Percentiles rank a stretch among this genome's conserved stretches.
These are phyloP conservation scores for Turnera subulata DNA, from an alignment of 345 rosid genomes.

Conservation along the genomic window DNA sequence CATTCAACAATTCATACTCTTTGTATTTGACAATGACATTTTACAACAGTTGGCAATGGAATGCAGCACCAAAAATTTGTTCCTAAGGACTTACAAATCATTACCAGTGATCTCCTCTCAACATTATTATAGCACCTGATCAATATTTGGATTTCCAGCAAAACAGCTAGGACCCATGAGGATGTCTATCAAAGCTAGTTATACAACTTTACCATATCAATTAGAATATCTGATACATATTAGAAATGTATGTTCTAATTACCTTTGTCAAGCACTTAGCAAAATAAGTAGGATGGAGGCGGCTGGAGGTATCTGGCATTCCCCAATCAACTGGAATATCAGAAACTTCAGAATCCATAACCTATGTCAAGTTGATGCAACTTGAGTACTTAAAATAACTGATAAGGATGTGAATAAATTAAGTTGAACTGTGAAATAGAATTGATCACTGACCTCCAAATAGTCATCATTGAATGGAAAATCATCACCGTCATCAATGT, in stretches of 20 bases:
- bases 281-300: constrained; percentile 81
- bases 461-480: constrained; percentile 56
- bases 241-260: constrained; percentile 14
- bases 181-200: constrained; percentile 1
- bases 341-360: constrained; percentile 57
- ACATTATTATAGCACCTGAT: background rate
- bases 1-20: no score
- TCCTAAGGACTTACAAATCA: background rate
- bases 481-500: constrained; percentile 40
- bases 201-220: background rate
- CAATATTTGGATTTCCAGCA: background rate
- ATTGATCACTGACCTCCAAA: constrained; percentile 58
- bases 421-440: constrained; percentile 15
- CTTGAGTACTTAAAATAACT: constrained; percentile 8
- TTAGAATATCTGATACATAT: constrained; percentile 2
- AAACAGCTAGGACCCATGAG: background rate
- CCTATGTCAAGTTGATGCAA: constrained; percentile 36
- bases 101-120: constrained; percentile 2
- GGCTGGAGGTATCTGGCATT: constrained; percentile 63
- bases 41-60: background rate
- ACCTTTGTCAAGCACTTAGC: constrained; percentile 90
- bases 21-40: background rate
- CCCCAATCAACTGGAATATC: constrained; percentile 85
- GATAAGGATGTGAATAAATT: background rate
- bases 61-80: background rate